Percentiles rank a stretch among this genome's conserved stretches.
These are phyloP conservation scores for Phialophora verrucosa DNA, from an alignment of 2,329 filamentous ascomycete species.

Conservation along the genomic window DNA sequence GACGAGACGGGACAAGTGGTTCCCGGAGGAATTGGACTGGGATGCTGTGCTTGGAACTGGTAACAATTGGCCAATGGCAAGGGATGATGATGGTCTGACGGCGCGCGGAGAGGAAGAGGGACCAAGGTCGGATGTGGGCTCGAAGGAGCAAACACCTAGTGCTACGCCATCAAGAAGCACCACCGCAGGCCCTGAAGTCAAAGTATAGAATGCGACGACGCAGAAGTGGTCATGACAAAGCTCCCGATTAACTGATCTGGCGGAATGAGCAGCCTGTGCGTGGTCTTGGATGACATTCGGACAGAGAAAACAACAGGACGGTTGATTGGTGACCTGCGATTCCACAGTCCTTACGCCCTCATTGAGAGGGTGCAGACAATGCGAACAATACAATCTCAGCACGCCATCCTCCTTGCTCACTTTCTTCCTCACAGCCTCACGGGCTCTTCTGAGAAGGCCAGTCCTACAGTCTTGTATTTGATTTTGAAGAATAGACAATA, in stretches of 20 bases:
- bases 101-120: background rate
- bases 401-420: background rate
- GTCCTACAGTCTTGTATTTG: background rate
- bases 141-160: background rate
- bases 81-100: background rate
- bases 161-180: background rate
- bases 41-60: constrained; percentile 70
- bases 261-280: background rate
- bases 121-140: background rate
- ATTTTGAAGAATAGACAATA: background rate
- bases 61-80: constrained; percentile 48
- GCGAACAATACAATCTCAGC: background rate
- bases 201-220: background rate
- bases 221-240: background rate
- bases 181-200: constrained; percentile 11
- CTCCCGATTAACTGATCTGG: background rate
- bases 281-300: background rate
- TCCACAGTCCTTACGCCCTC: background rate
- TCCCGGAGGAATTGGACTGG: constrained; percentile 66
- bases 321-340: background rate
- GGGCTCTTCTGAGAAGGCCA: background rate
- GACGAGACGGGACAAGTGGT: constrained; percentile 75
- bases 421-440: background rate
- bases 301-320: background rate
- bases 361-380: background rate